Conservation (phyloP, 371 early-diverging fungal genomes). For the Caulochytrium protostelioides region DNA sequence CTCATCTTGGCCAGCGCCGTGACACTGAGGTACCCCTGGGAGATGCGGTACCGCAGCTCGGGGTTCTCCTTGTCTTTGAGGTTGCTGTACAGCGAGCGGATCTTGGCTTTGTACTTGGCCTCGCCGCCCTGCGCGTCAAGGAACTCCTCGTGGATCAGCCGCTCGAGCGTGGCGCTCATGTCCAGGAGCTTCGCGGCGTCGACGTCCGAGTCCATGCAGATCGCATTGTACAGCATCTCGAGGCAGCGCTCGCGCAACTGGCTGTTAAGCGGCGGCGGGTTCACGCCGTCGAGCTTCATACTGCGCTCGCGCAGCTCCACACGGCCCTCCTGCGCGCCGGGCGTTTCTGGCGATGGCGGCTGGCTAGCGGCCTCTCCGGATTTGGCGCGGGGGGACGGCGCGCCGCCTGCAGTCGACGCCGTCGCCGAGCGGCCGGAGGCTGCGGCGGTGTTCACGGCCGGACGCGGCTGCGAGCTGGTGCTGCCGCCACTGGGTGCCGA, state of each 20-base stretch:
- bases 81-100: conserved; percentile 62
- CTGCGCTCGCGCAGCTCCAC: conserved; percentile 30
- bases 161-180: conserved; percentile 30
- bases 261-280: conserved; percentile 35
- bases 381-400: conserved; percentile 11
- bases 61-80: conserved; percentile 66
- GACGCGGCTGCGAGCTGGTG: conserved; percentile 4
- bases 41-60: conserved; percentile 43
- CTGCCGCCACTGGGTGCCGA: not conserved
- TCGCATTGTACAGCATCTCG: conserved; percentile 59
- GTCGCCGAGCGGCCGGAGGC: not conserved
- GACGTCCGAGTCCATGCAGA: conserved; percentile 42
- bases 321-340: not conserved
- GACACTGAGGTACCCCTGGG: too few species aligned
- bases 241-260: conserved; percentile 55
- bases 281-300: conserved; percentile 36
- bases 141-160: conserved; percentile 8
- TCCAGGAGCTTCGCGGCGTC: conserved; percentile 38
- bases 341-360: conserved; percentile 5
- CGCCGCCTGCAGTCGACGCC: not conserved
- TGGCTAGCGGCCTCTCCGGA: conserved; percentile 11
- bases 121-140: conserved; percentile 20
- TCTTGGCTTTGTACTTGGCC: conserved; percentile 47
- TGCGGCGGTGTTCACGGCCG: conserved; percentile 3
- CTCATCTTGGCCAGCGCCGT: conserved; percentile 56